Conservation (phyloP, 1,284 basidiomycete species). For the Apiotrichum brassicae region DNA sequence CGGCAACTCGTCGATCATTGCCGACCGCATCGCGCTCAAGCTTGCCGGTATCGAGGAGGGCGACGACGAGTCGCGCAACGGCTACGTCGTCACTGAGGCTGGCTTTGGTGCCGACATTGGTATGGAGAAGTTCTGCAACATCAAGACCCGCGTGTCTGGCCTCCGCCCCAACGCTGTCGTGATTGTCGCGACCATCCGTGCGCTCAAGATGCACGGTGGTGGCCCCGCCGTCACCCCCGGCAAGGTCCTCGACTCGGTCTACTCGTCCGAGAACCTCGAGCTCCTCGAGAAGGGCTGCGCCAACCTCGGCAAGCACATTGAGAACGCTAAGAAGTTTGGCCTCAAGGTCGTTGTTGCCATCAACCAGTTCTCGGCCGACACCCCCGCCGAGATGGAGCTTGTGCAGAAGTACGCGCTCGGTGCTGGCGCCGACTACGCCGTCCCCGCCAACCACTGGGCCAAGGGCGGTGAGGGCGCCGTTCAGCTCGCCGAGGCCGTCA, state of each 20-base stretch:
- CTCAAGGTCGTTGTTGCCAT: conserved; percentile 94
- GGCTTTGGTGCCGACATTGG: conserved; percentile 99
- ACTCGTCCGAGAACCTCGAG: conserved; percentile 88
- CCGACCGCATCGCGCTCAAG: conserved; percentile 92
- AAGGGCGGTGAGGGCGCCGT: conserved; percentile 82
- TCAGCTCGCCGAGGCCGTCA: conserved; percentile 78
- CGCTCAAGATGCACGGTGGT: conserved; percentile 98
- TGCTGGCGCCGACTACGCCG: conserved; percentile 89
- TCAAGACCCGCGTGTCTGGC: conserved; percentile 94
- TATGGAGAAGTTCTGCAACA: conserved; percentile 99
- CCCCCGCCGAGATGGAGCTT: conserved; percentile 80
- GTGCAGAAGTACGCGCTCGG: conserved; percentile 72
- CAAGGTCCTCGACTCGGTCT: conserved; percentile 87
- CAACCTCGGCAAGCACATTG: conserved; percentile 89
- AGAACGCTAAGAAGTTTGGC: conserved; percentile 92
- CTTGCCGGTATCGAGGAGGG: conserved; percentile 94
- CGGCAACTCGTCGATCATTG: conserved; percentile 97
- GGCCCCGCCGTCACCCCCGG: conserved; percentile 96
- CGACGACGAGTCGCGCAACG: conserved; percentile 69
- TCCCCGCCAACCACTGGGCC: conserved; percentile 96
- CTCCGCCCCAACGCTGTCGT: conserved; percentile 89
- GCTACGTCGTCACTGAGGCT: conserved; percentile 96
- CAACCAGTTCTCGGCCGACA: conserved; percentile 94
- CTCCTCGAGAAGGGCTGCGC: conserved; percentile 86
- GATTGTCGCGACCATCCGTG: conserved; percentile 94